These are phyloP conservation scores for Gnetum montanum DNA, from an alignment of 75 land plant species.

Conservation along the genomic window DNA sequence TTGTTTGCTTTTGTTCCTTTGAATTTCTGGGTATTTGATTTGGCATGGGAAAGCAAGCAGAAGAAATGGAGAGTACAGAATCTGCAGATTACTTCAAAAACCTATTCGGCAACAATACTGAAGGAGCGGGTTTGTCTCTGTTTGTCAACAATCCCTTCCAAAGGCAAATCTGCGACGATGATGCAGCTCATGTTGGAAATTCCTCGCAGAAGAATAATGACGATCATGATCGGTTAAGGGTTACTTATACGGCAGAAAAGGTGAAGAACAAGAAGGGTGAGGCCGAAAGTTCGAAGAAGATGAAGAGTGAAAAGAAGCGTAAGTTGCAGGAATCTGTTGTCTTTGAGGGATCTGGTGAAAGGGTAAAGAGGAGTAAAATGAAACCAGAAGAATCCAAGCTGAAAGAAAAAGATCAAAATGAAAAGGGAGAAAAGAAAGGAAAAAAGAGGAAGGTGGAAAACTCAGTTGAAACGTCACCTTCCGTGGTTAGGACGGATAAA, in stretches of 20 bases:
- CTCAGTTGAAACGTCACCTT: too few relatives aligned
- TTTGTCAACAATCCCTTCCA: constrained; percentile 2
- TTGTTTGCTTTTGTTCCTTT: too few relatives aligned
- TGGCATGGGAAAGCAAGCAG: constrained; percentile 3
- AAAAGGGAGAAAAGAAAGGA: background rate
- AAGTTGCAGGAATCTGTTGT: background rate
- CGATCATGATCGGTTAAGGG: background rate
- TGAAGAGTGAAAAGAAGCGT: background rate
- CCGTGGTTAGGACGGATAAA: too few relatives aligned
- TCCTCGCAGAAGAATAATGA: background rate
- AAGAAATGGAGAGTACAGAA: background rate
- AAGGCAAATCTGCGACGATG: background rate
- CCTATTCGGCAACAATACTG: background rate
- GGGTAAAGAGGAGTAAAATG: too few relatives aligned
- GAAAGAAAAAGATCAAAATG: too few relatives aligned
- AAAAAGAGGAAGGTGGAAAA: too few relatives aligned
- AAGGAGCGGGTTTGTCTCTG: background rate
- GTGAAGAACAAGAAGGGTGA: background rate
- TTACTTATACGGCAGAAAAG: background rate
- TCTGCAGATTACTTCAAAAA: background rate
- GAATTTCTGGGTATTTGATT: too few relatives aligned
- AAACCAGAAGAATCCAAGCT: too few relatives aligned
- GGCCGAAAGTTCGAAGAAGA: background rate
- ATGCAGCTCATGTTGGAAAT: too few relatives aligned
- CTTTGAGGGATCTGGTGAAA: background rate